phyloP scores from a whole-genome alignment of 306 rosid species.

The Glycine latifolia region DNA sequence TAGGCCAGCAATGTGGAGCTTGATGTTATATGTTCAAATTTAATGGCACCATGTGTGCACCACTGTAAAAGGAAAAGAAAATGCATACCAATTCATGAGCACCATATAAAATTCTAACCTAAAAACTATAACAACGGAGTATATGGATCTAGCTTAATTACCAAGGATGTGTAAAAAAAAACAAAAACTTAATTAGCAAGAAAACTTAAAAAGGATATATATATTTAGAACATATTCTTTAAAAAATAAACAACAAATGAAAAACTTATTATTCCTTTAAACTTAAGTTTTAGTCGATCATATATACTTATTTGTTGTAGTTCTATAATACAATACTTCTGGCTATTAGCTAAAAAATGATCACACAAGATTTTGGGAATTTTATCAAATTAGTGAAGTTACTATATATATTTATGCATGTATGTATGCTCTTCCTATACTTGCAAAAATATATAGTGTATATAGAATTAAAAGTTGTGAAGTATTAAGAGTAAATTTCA shows the following conservation, averaged over 20 bases:
- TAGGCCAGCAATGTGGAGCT: not conserved
- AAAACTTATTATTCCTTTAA: not conserved
- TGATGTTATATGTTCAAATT: conserved; percentile 8
- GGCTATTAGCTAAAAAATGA: not conserved
- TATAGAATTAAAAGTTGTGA: too few species aligned
- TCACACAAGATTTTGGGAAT: not conserved
- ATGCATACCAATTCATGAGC: not conserved
- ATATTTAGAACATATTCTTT: not conserved
- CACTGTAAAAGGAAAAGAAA: not conserved
- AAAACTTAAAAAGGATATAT: not conserved
- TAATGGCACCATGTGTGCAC: not conserved
- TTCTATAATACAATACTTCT: not conserved
- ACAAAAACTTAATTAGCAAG: too few species aligned
- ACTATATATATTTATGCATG: too few species aligned
- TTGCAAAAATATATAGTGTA: too few species aligned
- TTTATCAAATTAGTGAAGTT: too few species aligned
- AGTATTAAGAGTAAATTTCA: too few species aligned
- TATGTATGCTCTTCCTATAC: too few species aligned
- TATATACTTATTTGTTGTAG: not conserved
- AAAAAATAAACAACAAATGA: not conserved
- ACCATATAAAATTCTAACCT: not conserved
- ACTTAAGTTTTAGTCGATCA: not conserved
- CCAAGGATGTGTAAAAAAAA: not conserved
- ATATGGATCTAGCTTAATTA: not conserved
- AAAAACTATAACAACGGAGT: not conserved